Percentiles rank a stretch among this genome's conserved stretches.
These are phyloP conservation scores for Chalaropsis thielavioides DNA, from an alignment of 2,329 filamentous ascomycete genomes.

Conservation along the genomic window DNA sequence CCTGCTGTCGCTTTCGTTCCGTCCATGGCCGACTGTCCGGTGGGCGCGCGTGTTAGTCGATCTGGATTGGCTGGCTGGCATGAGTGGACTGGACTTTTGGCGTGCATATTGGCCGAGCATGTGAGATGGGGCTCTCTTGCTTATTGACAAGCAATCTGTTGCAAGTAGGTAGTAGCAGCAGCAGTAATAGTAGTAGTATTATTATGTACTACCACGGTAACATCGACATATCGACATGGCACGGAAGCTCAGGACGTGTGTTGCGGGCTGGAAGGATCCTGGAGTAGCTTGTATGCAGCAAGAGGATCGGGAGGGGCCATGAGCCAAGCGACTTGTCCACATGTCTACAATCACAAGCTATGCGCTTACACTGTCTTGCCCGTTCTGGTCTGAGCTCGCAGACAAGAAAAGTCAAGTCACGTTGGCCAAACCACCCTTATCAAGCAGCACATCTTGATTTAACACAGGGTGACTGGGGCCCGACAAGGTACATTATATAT, in stretches of 20 bases:
- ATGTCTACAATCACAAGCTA: too few relatives aligned
- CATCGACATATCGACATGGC: not conserved
- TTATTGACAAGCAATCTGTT: not conserved
- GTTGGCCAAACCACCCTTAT: too few relatives aligned
- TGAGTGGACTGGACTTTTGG: too few relatives aligned
- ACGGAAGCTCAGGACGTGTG: not conserved
- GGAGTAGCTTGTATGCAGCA: too few relatives aligned
- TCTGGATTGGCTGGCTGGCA: too few relatives aligned
- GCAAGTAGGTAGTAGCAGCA: not conserved
- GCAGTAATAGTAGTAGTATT: not conserved
- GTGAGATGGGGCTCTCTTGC: too few relatives aligned
- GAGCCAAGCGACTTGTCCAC: too few relatives aligned
- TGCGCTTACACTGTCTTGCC: too few relatives aligned
- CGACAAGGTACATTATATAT: not conserved
- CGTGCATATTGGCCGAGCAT: too few relatives aligned
- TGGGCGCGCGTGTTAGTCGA: not conserved
- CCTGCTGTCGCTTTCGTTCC: not conserved
- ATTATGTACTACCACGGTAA: not conserved
- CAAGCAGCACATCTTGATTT: not conserved
- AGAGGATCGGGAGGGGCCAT: too few relatives aligned
- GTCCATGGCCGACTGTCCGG: not conserved
- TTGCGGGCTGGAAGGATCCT: not conserved
- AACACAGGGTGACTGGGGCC: not conserved
- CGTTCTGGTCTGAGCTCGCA: too few relatives aligned
- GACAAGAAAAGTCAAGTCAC: too few relatives aligned